Evolutionary conservation across 2,329 filamentous ascomycete genomes (phyloP).

Genomic region (Allantophomopsis cytisporea): DNA sequence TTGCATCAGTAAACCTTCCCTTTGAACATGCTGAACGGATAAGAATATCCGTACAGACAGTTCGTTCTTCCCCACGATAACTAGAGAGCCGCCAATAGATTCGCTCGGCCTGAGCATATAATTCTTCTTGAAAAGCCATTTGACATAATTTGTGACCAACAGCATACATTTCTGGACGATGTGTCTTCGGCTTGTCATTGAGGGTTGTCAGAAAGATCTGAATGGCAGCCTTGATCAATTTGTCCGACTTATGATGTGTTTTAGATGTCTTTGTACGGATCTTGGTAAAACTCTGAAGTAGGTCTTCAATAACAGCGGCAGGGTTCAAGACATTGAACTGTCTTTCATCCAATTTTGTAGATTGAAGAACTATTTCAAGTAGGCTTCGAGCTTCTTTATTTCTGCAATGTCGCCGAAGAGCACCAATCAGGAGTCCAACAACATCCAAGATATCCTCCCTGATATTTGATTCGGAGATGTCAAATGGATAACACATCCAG

Average conservation of each 20-base stretch:
- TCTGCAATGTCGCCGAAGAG: too few relatives aligned
- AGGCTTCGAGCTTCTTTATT: too few relatives aligned
- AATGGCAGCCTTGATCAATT: too few relatives aligned
- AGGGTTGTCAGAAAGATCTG: slow-evolving; percentile 13
- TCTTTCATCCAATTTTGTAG: neutral
- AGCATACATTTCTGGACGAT: slow-evolving; percentile 3
- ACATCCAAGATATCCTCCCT: neutral
- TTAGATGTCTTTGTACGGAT: too few relatives aligned
- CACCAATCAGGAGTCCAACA: too few relatives aligned
- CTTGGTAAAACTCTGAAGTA: neutral
- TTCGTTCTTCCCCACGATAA: slow-evolving; percentile 3
- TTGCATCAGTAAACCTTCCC: slow-evolving; percentile 7
- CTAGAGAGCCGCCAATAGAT: slow-evolving; percentile 10
- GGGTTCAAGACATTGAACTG: slow-evolving; percentile 1
- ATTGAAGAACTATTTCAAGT: too few relatives aligned
- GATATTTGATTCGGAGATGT: too few relatives aligned
- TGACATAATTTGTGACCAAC: slow-evolving; percentile 11
- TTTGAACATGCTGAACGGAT: slow-evolving; percentile 10
- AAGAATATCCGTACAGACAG: slow-evolving; percentile 4
- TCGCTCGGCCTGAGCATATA: slow-evolving; percentile 9
- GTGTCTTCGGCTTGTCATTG: slow-evolving; percentile 5
- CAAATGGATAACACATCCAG: too few relatives aligned
- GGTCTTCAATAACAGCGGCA: slow-evolving; percentile 1
- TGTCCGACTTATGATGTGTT: too few relatives aligned
- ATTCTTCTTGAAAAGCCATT: slow-evolving; percentile 6